phyloP scores from a whole-genome alignment of 2,329 filamentous ascomycete genomes.

The Colletotrichum liaoningense region DNA sequence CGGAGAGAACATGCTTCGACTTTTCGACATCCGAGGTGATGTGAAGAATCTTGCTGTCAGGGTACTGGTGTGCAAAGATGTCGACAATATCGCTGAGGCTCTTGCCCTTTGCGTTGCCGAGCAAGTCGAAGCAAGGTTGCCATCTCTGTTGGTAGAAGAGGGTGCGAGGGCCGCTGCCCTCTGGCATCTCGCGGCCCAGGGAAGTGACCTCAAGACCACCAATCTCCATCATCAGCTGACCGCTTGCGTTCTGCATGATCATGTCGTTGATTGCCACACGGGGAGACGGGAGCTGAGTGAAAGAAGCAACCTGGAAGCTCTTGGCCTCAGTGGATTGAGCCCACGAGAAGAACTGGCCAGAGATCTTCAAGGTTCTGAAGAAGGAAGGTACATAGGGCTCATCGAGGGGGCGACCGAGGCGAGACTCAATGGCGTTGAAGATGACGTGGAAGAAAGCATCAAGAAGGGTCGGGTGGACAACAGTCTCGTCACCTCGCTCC shows the following conservation, averaged over 20 bases:
- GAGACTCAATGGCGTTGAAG: slow-evolving; percentile 41
- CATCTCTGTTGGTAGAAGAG: slow-evolving; percentile 40
- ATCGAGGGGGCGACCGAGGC: slow-evolving; percentile 38
- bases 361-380: slow-evolving; percentile 39
- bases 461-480: slow-evolving; percentile 40
- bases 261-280: slow-evolving; percentile 41
- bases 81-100: slow-evolving; percentile 37
- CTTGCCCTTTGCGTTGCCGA: slow-evolving; percentile 34
- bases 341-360: slow-evolving; percentile 39
- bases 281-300: slow-evolving; percentile 40
- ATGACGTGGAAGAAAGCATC: slow-evolving; percentile 43
- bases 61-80: slow-evolving; percentile 41
- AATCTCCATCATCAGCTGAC: slow-evolving; percentile 40
- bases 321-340: background rate
- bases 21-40: slow-evolving; percentile 35
- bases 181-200: slow-evolving; percentile 37
- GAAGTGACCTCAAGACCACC: slow-evolving; percentile 39
- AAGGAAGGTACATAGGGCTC: slow-evolving; percentile 42
- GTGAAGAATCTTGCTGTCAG: slow-evolving; percentile 40
- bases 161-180: slow-evolving; percentile 37
- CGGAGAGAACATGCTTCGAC: slow-evolving; percentile 28
- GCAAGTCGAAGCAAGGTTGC: slow-evolving; percentile 40
- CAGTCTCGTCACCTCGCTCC: slow-evolving; percentile 38
- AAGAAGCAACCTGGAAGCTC: slow-evolving; percentile 2
- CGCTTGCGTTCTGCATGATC: slow-evolving; percentile 37